Evolutionary conservation across 345 rosid species (phyloP).

Genomic region (Bruguiera sexangula): DNA sequence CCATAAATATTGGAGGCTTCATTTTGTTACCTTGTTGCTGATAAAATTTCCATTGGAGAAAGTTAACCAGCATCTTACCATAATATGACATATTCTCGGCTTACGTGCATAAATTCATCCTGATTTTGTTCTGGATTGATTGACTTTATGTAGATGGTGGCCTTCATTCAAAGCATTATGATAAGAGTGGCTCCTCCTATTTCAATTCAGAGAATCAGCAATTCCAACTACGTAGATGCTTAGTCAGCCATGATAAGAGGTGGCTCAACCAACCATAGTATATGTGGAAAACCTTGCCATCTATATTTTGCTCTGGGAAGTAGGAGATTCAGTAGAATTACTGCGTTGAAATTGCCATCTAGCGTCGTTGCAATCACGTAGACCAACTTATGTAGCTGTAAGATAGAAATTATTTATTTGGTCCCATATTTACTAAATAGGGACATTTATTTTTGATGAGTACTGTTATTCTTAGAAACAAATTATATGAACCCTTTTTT

Average conservation of each 20-base stretch:
- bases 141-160: conserved; percentile 45
- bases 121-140: neutral
- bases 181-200: conserved; percentile 58
- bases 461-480: too few species aligned
- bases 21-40: too few species aligned
- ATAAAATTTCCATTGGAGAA: too few species aligned
- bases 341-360: neutral
- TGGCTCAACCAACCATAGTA: neutral
- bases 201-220: conserved; percentile 25
- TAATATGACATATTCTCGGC: neutral
- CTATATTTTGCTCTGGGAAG: neutral
- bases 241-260: conserved; percentile 3
- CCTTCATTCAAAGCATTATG: conserved; percentile 73
- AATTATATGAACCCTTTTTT: too few species aligned
- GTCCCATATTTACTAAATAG: neutral
- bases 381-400: too few species aligned
- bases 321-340: conserved; percentile 1
- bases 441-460: too few species aligned
- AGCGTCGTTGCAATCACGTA: neutral
- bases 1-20: too few species aligned
- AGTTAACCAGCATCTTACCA: neutral
- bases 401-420: neutral
- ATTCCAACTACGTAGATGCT: conserved; percentile 25
- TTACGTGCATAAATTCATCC: neutral
- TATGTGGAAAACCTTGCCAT: neutral